Evolutionary conservation across 1,284 basidiomycete species (phyloP).

Genomic region (Mycena sp.): DNA sequence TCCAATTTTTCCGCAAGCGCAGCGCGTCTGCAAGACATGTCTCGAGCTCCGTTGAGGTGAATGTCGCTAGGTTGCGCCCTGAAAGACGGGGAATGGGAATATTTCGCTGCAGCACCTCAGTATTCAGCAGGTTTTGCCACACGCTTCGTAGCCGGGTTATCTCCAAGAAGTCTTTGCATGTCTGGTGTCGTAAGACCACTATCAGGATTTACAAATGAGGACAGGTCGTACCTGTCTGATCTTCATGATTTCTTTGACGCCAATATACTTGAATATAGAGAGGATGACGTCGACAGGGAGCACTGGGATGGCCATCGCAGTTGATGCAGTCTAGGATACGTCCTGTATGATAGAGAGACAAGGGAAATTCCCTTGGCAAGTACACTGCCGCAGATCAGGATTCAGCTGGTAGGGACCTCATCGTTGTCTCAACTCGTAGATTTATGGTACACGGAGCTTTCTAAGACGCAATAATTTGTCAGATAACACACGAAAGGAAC

Average conservation of each 20-base stretch:
- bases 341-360: background rate
- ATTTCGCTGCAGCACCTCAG: conserved; percentile 50
- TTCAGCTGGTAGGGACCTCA: background rate
- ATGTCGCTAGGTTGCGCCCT: conserved; percentile 38
- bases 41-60: conserved; percentile 56
- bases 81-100: conserved; percentile 57
- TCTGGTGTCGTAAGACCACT: conserved; percentile 46
- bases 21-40: conserved; percentile 48
- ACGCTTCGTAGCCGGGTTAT: conserved; percentile 57
- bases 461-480: background rate
- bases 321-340: background rate
- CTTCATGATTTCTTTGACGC: conserved; percentile 46
- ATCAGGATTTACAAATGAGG: background rate
- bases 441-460: background rate
- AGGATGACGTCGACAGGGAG: conserved; percentile 51
- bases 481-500: background rate
- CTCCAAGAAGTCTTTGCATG: conserved; percentile 52
- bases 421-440: background rate
- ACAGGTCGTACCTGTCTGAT: conserved; percentile 44
- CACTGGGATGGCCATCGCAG: conserved; percentile 29
- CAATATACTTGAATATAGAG: conserved; percentile 44
- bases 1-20: conserved; percentile 58
- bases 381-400: too few species aligned
- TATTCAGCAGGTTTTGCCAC: conserved; percentile 58
- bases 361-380: conserved; percentile 11